These are phyloP conservation scores for Rutstroemia sp. DNA, from an alignment of 2,329 filamentous ascomycete genomes.

Conservation along the genomic window DNA sequence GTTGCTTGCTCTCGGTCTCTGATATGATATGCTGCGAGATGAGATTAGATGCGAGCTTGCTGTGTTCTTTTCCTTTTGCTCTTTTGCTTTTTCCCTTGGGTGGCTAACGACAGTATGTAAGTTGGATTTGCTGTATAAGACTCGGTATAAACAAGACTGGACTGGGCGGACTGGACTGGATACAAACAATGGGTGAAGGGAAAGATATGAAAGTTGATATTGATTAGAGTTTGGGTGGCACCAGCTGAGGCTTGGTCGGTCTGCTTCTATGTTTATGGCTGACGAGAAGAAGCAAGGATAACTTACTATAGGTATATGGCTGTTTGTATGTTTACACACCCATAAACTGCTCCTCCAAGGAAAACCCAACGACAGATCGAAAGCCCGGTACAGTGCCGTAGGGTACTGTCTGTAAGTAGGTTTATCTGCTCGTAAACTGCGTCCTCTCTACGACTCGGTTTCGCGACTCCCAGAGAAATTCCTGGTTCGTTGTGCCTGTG, in stretches of 20 bases:
- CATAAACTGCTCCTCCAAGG: background rate
- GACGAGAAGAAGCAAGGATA: too few relatives aligned
- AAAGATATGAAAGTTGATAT: background rate
- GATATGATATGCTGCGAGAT: background rate
- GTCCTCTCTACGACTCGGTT: background rate
- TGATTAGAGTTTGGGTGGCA: background rate
- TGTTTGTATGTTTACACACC: background rate
- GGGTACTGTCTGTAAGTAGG: too few relatives aligned
- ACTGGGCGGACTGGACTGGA: background rate
- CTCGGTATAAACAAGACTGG: background rate
- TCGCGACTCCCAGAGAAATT: background rate
- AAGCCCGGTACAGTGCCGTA: too few relatives aligned
- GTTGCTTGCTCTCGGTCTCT: background rate
- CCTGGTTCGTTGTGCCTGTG: background rate
- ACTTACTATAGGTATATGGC: background rate
- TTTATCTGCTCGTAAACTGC: background rate
- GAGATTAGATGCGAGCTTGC: background rate
- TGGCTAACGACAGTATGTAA: constrained; percentile 6
- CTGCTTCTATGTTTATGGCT: background rate
- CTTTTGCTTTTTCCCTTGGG: background rate
- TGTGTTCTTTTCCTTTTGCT: background rate
- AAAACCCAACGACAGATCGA: background rate
- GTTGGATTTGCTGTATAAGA: constrained; percentile 1
- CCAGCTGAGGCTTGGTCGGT: background rate
- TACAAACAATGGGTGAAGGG: background rate